These are phyloP conservation scores for Fusarium mexicanum DNA, from an alignment of 2,329 filamentous ascomycete species.

Conservation along the genomic window DNA sequence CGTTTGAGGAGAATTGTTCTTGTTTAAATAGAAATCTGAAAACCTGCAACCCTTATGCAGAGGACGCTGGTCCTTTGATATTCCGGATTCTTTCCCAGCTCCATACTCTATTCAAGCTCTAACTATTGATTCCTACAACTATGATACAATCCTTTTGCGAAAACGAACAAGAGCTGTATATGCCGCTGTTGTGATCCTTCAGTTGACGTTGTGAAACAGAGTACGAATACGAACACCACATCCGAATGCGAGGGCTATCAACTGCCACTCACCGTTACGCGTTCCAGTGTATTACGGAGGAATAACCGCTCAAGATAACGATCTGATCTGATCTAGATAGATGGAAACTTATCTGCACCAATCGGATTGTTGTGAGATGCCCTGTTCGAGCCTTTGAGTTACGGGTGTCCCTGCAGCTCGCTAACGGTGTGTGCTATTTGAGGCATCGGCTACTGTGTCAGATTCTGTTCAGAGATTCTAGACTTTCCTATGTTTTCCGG, in stretches of 20 bases:
- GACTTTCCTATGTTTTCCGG: neutral
- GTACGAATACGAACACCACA: slow-evolving; percentile 27
- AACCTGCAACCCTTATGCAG: neutral
- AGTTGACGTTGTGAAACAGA: neutral
- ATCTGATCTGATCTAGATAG: slow-evolving; percentile 21
- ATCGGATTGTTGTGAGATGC: neutral
- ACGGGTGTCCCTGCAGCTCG: slow-evolving; percentile 1
- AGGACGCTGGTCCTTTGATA: slow-evolving; percentile 1
- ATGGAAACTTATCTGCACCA: neutral
- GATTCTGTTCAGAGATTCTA: too few relatives aligned
- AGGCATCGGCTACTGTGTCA: neutral
- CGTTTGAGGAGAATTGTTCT: neutral
- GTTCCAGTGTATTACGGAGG: neutral
- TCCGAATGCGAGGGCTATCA: slow-evolving; percentile 24
- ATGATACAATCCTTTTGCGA: slow-evolving; percentile 11
- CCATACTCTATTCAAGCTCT: neutral
- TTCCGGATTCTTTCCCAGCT: neutral
- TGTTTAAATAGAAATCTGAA: slow-evolving; percentile 18
- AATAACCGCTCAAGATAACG: neutral
- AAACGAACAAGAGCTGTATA: slow-evolving; percentile 30
- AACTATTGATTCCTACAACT: neutral
- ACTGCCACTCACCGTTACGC: neutral
- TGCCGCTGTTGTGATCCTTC: neutral
- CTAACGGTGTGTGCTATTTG: neutral
- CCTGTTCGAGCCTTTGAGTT: neutral